Conservation (phyloP, 2,329 filamentous ascomycete species). For the Raffaelea albimanens region DNA sequence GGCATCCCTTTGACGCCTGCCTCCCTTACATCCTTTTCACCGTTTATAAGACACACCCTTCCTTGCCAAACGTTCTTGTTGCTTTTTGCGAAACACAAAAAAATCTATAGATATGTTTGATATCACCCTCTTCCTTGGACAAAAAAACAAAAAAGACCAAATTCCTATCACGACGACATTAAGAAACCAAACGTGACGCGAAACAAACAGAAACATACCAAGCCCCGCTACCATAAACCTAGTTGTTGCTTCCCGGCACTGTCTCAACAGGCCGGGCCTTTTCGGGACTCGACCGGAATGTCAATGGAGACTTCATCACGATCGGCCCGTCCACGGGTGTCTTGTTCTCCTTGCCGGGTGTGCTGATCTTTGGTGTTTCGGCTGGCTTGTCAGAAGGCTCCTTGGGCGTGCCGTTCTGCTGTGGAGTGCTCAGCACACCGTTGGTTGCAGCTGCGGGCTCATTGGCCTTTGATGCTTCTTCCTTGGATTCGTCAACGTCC, state of each 20-base stretch:
- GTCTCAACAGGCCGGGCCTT: conserved; percentile 32
- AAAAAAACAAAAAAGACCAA: neutral
- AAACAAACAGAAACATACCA: no score
- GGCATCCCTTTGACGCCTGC: no score
- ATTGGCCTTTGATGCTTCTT: neutral
- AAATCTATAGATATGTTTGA: no score
- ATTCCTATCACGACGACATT: no score
- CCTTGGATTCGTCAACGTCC: neutral
- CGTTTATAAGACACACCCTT: no score
- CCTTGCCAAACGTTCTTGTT: no score
- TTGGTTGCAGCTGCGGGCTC: neutral
- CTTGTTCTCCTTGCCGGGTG: conserved; percentile 13
- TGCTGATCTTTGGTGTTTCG: conserved; percentile 6
- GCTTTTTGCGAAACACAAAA: no score
- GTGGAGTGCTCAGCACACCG: no score
- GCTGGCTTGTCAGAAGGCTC: conserved; percentile 1
- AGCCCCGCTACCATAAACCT: no score
- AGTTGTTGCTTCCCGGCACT: no score
- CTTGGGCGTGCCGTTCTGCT: neutral
- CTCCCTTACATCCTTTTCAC: no score
- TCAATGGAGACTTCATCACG: conserved; percentile 29
- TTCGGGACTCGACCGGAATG: conserved; percentile 54
- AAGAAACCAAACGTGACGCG: no score
- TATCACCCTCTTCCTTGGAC: neutral
- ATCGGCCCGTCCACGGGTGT: conserved; percentile 18